Percentiles rank a stretch among this genome's conserved stretches.
phyloP scores from a whole-genome alignment of 306 rosid genomes.

The Gastrolobium villosum region DNA sequence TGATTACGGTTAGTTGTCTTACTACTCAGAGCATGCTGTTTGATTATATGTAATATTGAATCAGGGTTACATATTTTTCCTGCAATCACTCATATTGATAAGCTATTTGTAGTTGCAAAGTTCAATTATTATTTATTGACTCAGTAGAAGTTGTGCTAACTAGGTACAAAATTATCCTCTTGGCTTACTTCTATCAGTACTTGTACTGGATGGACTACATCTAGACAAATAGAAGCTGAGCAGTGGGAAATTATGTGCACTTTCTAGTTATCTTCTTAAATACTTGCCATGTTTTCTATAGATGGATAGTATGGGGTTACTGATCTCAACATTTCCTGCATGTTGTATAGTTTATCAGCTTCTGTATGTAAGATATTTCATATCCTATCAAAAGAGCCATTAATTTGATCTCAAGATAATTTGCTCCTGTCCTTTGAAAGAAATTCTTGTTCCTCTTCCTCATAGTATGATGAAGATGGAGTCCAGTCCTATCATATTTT shows the following conservation, averaged over 20 bases:
- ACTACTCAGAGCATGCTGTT: slow-evolving; percentile 13
- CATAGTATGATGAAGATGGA: neutral
- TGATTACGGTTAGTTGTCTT: slow-evolving; percentile 74
- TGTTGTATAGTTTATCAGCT: slow-evolving; percentile 19
- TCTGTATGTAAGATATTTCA: neutral
- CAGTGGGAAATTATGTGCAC: neutral
- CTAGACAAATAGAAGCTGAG: neutral
- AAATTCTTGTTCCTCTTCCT: neutral
- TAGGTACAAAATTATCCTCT: neutral
- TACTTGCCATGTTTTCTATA: neutral
- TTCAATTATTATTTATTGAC: slow-evolving; percentile 21
- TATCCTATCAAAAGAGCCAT: neutral
- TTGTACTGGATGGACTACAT: neutral
- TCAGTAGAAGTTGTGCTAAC: neutral
- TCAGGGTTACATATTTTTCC: neutral
- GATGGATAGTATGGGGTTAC: slow-evolving; percentile 3
- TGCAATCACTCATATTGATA: neutral
- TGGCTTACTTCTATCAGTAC: neutral
- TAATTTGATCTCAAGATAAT: neutral
- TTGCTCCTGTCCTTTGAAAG: neutral
- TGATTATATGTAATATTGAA: neutral
- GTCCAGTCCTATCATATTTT: neutral
- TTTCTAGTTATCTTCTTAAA: neutral
- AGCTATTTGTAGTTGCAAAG: slow-evolving; percentile 18
- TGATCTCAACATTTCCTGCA: neutral